Conservation (phyloP, 2,329 filamentous ascomycete genomes). For the Colletotrichum sublineola region DNA sequence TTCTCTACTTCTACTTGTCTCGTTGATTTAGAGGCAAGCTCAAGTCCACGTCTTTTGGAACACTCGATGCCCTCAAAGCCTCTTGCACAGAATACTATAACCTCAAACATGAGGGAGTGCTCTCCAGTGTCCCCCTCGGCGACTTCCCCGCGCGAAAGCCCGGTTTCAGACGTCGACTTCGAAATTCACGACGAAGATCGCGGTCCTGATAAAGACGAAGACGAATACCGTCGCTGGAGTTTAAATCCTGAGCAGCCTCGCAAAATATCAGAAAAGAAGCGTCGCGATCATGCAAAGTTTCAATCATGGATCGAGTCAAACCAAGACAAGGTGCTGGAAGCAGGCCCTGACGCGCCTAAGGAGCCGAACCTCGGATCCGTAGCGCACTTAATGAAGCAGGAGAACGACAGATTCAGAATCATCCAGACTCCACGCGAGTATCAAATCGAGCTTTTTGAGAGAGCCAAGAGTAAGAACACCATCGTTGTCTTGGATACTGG, state of each 20-base stretch:
- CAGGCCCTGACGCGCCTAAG: conserved; percentile 45
- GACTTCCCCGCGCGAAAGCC: not conserved
- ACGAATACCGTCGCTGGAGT: conserved; percentile 46
- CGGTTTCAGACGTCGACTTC: not conserved
- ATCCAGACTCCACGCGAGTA: conserved; percentile 89
- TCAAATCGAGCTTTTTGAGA: conserved; percentile 90
- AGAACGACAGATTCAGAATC: conserved; percentile 63
- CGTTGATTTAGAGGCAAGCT: not conserved
- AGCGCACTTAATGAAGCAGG: conserved; percentile 49
- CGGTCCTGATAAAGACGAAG: not conserved
- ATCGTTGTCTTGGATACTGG: conserved; percentile 97
- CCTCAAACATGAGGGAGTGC: not conserved
- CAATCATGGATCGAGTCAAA: conserved; percentile 57
- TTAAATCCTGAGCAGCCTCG: conserved; percentile 51
- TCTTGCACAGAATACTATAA: not conserved
- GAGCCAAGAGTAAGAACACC: conserved; percentile 85
- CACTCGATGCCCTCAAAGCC: not conserved
- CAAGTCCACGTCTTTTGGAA: not conserved
- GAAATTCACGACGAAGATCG: not conserved
- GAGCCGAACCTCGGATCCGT: conserved; percentile 50
- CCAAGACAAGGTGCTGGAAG: conserved; percentile 52
- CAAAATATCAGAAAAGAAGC: conserved; percentile 62
- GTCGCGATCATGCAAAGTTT: conserved; percentile 64
- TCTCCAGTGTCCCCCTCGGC: too few relatives aligned
- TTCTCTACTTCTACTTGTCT: not conserved